Evolutionary conservation across 306 rosid genomes (phyloP), one percentile per base, ranked within the genome.

Genomic region (Purshia tridentata): DNA sequence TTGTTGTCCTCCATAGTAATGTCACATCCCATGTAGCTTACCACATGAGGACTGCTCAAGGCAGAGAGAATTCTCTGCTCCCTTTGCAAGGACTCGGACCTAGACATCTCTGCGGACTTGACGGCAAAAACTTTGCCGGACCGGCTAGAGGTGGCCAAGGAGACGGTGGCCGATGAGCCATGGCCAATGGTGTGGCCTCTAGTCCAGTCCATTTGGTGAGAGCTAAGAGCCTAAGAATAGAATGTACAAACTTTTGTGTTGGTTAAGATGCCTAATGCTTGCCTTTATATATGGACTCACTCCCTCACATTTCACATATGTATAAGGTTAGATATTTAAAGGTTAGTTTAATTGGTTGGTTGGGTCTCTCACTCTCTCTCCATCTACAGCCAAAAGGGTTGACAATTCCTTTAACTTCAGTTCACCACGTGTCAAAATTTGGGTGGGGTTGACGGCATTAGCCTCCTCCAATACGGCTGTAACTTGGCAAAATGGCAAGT

Each of bases 151-250:
- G 87, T 29, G 81, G 95, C 98, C 4, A 86, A 70, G 72, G 78
- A 84, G 76, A 95, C 96, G 57, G 88, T 81, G 90, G 97, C 91
- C 0, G 97, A 78, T 10, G 98, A 90, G 72, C 99, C 98, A 1
- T 56, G 86, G 83, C 99, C 98, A 70, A 95, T 59, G 80, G 67
- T 62, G 42, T 74, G 82, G 61, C 91, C 93, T 79, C 98, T 87
- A 4, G 80, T 84, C 99, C 99, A 90, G 67, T 77, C 78, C 98
- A 95, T 95, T 67, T 52, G 78, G 75, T 50, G 42, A 20, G 60
- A 64, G 67, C 52, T 18, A 72, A 78, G 45, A 50, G 35, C 35
- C 35, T 29, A 29, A 29, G 0, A 29, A 58, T 12, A 51, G 45
- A 59, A 60, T 9, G 66, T 71, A 57, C 56, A 45, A 71, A 46